Evolutionary conservation across 2,329 filamentous ascomycete species (phyloP).

Genomic region (Aspergillus pseudoterreus): DNA sequence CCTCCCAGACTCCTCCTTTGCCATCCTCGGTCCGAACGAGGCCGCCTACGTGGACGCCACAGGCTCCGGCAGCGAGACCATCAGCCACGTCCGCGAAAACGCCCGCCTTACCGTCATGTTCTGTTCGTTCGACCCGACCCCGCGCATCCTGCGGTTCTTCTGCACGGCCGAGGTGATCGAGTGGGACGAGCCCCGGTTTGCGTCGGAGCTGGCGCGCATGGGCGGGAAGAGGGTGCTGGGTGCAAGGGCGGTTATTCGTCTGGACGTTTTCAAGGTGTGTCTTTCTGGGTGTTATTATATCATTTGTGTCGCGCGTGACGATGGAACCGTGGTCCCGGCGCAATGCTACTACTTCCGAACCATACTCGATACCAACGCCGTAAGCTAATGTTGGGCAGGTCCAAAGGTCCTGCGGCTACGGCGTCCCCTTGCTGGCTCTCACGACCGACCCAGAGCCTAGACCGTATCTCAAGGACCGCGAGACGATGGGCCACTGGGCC

Average conservation of each 20-base stretch:
- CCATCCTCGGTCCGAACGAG: slow-evolving; percentile 56
- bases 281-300: neutral
- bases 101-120: slow-evolving; percentile 72
- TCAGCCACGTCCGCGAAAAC: slow-evolving; percentile 73
- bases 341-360: neutral
- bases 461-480: slow-evolving; percentile 49
- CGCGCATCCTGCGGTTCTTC: slow-evolving; percentile 63
- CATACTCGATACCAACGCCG: neutral
- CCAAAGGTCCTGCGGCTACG: slow-evolving; percentile 66
- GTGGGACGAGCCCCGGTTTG: slow-evolving; percentile 52
- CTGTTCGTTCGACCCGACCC: slow-evolving; percentile 58
- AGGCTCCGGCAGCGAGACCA: slow-evolving; percentile 72
- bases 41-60: slow-evolving; percentile 70
- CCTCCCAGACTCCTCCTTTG: slow-evolving; percentile 59
- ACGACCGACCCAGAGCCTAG: slow-evolving; percentile 28
- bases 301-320: neutral
- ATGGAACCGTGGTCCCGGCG: neutral
- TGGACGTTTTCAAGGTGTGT: slow-evolving; percentile 57
- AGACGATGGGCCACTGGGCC: slow-evolving; percentile 54
- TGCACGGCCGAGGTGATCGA: slow-evolving; percentile 59
- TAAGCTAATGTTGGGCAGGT: slow-evolving; percentile 32
- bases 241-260: slow-evolving; percentile 58
- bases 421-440: slow-evolving; percentile 54
- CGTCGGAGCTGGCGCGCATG: slow-evolving; percentile 44
- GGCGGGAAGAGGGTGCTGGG: slow-evolving; percentile 43